A percentile compares a stretch with the other conserved stretches of the same genome.
Conservation (phyloP, 139 green algal species). For the Raphidocelis subcapitata region DNA sequence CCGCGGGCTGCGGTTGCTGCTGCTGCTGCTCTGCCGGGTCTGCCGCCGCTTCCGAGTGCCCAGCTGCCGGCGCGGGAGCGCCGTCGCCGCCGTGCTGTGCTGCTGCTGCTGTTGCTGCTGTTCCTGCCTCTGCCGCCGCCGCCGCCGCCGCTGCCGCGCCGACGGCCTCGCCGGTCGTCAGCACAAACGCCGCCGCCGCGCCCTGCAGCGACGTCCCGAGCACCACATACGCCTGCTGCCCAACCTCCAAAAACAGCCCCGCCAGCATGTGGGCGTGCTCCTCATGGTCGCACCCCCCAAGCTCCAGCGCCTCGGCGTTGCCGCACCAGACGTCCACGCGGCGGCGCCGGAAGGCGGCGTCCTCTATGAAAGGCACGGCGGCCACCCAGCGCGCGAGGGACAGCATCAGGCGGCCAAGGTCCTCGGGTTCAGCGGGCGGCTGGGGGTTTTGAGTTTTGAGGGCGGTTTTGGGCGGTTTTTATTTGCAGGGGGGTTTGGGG, state of each 20-base stretch:
- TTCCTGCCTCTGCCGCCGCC: not conserved
- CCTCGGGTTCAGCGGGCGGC: not conserved
- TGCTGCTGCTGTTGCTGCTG: not conserved
- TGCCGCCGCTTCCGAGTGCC: too few species aligned
- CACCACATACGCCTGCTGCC: conserved; percentile 54
- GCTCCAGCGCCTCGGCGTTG: conserved; percentile 38
- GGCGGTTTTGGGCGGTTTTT: too few species aligned
- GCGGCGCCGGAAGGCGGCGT: conserved; percentile 18
- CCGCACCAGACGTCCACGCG: conserved; percentile 47
- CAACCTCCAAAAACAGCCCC: conserved; percentile 57
- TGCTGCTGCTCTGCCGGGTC: not conserved
- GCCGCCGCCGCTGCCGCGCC: too few species aligned
- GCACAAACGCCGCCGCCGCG: conserved; percentile 43
- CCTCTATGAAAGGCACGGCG: conserved; percentile 47
- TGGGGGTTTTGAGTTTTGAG: too few species aligned
- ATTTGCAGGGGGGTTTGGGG: too few species aligned
- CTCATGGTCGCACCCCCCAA: conserved; percentile 43
- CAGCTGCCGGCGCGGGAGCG: too few species aligned
- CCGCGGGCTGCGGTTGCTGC: not conserved
- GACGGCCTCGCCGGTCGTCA: conserved; percentile 43
- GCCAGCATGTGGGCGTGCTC: conserved; percentile 63
- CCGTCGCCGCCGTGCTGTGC: too few species aligned
- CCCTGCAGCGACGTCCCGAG: conserved; percentile 40
- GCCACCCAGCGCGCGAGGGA: conserved; percentile 40
- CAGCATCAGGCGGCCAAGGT: conserved; percentile 18